Evolutionary conservation across 139 green algal species (phyloP).

Genomic region (Axilococcus clingmanii): DNA sequence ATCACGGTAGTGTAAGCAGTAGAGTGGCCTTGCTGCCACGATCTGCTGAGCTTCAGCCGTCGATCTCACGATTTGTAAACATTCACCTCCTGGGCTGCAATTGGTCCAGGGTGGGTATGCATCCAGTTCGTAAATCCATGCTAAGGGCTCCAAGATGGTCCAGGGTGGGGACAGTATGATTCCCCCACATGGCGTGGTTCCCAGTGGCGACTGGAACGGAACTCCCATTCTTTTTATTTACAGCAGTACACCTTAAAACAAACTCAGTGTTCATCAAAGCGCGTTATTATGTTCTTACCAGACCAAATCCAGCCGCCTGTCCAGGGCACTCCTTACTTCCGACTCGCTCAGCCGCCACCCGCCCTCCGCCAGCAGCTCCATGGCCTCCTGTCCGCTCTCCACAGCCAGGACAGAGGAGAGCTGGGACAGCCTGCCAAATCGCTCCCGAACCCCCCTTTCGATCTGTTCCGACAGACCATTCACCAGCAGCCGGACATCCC

Average conservation of each 20-base stretch:
- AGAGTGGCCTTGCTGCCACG: slow-evolving; percentile 78
- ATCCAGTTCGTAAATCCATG: no score
- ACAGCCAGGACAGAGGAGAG: slow-evolving; percentile 81
- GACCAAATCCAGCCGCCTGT: slow-evolving; percentile 74
- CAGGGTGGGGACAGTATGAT: no score
- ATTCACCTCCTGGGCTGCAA: slow-evolving; percentile 3
- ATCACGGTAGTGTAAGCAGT: slow-evolving; percentile 77
- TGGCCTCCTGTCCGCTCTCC: slow-evolving; percentile 63
- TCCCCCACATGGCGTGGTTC: no score
- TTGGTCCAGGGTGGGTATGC: neutral
- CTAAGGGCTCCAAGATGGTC: no score
- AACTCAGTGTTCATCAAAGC: no score
- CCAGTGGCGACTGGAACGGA: no score
- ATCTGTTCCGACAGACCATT: slow-evolving; percentile 59
- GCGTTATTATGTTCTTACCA: no score
- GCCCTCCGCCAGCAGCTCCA: slow-evolving; percentile 72
- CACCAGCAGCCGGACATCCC: slow-evolving; percentile 67
- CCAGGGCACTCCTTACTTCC: slow-evolving; percentile 63
- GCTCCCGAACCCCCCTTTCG: slow-evolving; percentile 74
- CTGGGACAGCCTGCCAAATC: slow-evolving; percentile 79
- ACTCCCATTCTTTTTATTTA: no score
- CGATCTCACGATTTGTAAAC: slow-evolving; percentile 47
- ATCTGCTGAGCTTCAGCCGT: slow-evolving; percentile 74
- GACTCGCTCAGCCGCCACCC: slow-evolving; percentile 67
- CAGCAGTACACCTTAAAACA: no score